Evolutionary conservation across 805 yeast genomes (phyloP).

Genomic region (Saccharomycopsis fibuligera): DNA sequence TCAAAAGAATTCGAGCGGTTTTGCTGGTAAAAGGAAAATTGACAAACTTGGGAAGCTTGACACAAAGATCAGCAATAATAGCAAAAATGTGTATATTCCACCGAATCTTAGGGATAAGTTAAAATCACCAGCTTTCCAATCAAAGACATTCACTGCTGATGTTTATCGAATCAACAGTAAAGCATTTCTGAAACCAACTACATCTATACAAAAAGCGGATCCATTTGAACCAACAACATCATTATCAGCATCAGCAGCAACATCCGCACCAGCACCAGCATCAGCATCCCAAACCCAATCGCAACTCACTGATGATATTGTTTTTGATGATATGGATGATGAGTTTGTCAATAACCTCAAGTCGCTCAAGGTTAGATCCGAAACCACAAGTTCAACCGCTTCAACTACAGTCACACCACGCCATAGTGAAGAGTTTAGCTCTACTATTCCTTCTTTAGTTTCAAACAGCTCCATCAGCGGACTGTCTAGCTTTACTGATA

Average conservation of each 20-base stretch:
- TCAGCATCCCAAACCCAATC: no score
- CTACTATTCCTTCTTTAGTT: background rate
- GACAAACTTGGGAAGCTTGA: background rate
- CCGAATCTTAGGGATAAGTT: slow-evolving; percentile 20
- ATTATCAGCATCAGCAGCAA: background rate
- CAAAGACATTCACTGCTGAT: slow-evolving; percentile 18
- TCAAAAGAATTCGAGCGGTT: background rate
- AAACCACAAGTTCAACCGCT: slow-evolving; percentile 1
- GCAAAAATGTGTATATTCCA: slow-evolving; percentile 18
- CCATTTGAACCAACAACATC: slow-evolving; percentile 7
- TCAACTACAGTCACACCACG: slow-evolving; percentile 1
- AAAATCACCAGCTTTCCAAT: slow-evolving; percentile 20
- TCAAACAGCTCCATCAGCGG: slow-evolving; percentile 1
- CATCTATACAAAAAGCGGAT: slow-evolving; percentile 3
- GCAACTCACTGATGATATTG: slow-evolving; percentile 46
- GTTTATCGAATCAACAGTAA: slow-evolving; percentile 13
- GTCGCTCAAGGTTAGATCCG: background rate
- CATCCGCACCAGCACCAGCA: no score
- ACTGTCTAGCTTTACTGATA: background rate
- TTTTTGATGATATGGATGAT: slow-evolving; percentile 22
- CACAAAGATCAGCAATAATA: background rate
- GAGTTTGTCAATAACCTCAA: slow-evolving; percentile 27
- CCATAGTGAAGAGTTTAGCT: background rate
- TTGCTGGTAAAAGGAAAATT: background rate
- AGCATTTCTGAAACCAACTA: no score